These are phyloP conservation scores for Xylaria sp. DNA, from an alignment of 2,329 filamentous ascomycete species.

Conservation along the genomic window DNA sequence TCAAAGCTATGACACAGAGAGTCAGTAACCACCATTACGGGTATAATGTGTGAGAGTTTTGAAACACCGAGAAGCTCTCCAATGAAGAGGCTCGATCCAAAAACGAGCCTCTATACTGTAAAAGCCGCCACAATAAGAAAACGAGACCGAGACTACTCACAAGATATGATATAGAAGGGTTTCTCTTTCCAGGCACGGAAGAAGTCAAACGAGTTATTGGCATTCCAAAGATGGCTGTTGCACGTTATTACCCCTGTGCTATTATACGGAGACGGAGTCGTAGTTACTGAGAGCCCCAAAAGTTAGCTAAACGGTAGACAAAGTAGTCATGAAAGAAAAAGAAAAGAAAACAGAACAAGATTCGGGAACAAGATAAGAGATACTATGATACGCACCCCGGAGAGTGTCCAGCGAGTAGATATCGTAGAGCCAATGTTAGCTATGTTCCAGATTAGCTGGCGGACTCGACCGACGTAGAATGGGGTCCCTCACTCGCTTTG, in stretches of 20 bases:
- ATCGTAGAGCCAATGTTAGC: conserved; percentile 38
- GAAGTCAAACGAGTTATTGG: conserved; percentile 54
- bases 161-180: conserved; percentile 40
- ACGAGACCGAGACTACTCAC: no score
- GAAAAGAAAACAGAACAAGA: no score
- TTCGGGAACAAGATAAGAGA: not conserved
- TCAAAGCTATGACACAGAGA: conserved; percentile 12
- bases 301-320: not conserved
- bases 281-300: not conserved
- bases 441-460: conserved; percentile 13
- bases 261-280: not conserved
- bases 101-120: not conserved
- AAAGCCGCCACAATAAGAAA: not conserved
- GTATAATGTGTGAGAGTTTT: no score
- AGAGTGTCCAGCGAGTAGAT: conserved; percentile 51
- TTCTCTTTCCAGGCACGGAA: conserved; percentile 54
- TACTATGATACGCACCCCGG: conserved; percentile 33
- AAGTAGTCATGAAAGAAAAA: not conserved
- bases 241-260: conserved; percentile 7
- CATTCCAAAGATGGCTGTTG: conserved; percentile 55
- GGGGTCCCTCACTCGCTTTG: conserved; percentile 39
- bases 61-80: no score
- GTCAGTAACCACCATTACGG: no score
- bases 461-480: not conserved
- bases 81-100: no score